phyloP scores from a whole-genome alignment of 768 basidiomycete genomes.

The Lentinus tigrinus region DNA sequence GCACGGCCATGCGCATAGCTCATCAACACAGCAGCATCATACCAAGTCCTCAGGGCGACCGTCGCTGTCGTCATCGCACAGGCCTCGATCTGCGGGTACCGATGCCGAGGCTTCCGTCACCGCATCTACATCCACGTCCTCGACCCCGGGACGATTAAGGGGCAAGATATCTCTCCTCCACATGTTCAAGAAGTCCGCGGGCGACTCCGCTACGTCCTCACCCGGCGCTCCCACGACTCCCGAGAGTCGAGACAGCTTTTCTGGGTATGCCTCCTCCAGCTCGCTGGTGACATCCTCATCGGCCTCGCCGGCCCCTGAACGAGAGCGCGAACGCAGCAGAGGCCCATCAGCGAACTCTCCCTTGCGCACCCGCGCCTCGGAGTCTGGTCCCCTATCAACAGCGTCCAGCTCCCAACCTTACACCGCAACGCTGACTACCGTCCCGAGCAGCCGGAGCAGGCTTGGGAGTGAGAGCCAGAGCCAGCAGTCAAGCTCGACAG shows the following conservation, averaged over 20 bases:
- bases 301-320: slow-evolving; percentile 18
- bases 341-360: slow-evolving; percentile 1
- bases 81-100: slow-evolving; percentile 74
- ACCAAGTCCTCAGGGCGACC: slow-evolving; percentile 8
- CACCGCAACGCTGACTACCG: slow-evolving; percentile 4
- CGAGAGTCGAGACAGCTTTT: slow-evolving; percentile 19
- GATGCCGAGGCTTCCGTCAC: slow-evolving; percentile 46
- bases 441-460: slow-evolving; percentile 19
- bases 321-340: slow-evolving; percentile 12
- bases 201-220: slow-evolving; percentile 29
- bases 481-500: no score
- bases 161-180: slow-evolving; percentile 76
- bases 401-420: not conserved
- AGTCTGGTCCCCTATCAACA: slow-evolving; percentile 8
- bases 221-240: slow-evolving; percentile 8
- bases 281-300: slow-evolving; percentile 24
- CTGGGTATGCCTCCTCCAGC: slow-evolving; percentile 22
- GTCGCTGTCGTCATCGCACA: slow-evolving; percentile 32
- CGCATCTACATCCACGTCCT: slow-evolving; percentile 9
- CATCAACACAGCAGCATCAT: slow-evolving; percentile 24
- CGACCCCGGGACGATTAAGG: slow-evolving; percentile 46
- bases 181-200: slow-evolving; percentile 62
- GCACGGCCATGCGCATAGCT: slow-evolving; percentile 11
- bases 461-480: slow-evolving; percentile 17
- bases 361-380: slow-evolving; percentile 11